Evolutionary conservation across 371 early-diverging fungal species (phyloP).

Genomic region (Mucor plumbeus): DNA sequence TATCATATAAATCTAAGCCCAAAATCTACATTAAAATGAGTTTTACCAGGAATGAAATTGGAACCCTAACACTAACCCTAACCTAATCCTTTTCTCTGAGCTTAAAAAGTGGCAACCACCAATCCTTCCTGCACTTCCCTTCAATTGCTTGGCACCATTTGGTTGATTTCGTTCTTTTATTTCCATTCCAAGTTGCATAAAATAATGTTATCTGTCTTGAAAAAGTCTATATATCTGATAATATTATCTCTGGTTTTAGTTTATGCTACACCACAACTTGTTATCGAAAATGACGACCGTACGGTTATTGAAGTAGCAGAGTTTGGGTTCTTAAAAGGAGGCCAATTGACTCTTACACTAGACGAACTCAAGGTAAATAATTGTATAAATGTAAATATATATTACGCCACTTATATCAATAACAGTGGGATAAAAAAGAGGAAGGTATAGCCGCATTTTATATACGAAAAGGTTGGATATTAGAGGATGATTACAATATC

Average conservation of each 20-base stretch:
- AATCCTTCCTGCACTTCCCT: background rate
- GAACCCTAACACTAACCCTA: background rate
- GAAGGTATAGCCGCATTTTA: constrained; percentile 43
- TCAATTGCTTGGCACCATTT: background rate
- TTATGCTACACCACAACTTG: constrained; percentile 34
- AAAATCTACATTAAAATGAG: background rate
- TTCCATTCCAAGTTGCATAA: background rate
- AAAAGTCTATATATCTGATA: background rate
- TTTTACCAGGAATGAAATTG: background rate
- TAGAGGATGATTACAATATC: constrained; percentile 16
- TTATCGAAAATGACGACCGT: constrained; percentile 50
- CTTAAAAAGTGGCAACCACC: background rate
- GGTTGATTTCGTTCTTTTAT: background rate
- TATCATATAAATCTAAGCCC: background rate
- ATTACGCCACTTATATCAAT: background rate
- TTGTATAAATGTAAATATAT: too few species aligned
- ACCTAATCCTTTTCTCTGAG: background rate
- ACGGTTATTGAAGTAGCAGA: constrained; percentile 46
- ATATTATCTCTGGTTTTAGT: background rate
- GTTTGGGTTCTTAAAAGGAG: constrained; percentile 60
- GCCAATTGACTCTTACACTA: constrained; percentile 43
- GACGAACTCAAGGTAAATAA: constrained; percentile 44
- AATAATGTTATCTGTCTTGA: background rate
- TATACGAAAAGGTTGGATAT: constrained; percentile 35
- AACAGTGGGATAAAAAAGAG: constrained; percentile 13